These are phyloP conservation scores for Podosphaera leucotricha DNA, from an alignment of 2,329 filamentous ascomycete species.

Conservation along the genomic window DNA sequence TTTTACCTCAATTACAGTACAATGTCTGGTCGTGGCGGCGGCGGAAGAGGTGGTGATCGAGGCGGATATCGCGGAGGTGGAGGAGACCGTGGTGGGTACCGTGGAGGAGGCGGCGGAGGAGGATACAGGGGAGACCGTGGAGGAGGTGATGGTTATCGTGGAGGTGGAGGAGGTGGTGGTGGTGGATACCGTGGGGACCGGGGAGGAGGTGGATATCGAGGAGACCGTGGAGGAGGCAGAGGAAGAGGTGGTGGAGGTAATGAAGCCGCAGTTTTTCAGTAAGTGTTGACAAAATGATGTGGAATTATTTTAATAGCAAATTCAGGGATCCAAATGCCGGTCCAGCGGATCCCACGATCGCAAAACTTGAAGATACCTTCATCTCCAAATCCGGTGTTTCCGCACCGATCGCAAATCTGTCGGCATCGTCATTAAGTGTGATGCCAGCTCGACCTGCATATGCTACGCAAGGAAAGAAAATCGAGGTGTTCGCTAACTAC, in stretches of 20 bases:
- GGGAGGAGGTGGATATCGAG: slow-evolving; percentile 4
- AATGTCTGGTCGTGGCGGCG: slow-evolving; percentile 1
- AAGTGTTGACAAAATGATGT: not conserved
- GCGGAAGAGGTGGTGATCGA: not conserved
- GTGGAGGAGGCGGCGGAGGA: not conserved
- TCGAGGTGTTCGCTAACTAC: slow-evolving; percentile 7
- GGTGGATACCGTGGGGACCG: slow-evolving; percentile 4
- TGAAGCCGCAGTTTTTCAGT: not conserved
- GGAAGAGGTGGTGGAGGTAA: not conserved
- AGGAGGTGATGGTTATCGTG: slow-evolving; percentile 1
- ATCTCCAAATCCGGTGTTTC: not conserved
- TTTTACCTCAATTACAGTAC: not conserved
- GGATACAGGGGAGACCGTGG: not conserved
- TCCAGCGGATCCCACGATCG: not conserved
- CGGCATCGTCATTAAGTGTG: not conserved
- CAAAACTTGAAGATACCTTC: not conserved
- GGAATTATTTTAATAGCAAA: not conserved
- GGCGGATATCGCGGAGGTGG: not conserved
- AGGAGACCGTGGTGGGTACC: slow-evolving; percentile 3
- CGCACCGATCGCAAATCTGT: slow-evolving; percentile 1
- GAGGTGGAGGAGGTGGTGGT: not conserved
- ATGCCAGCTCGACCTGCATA: slow-evolving; percentile 5
- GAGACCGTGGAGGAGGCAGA: slow-evolving; percentile 1
- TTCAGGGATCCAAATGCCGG: not conserved
- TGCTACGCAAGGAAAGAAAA: slow-evolving; percentile 4